Conservation (phyloP, 2,329 filamentous ascomycete genomes). For the Cephalotrichum gorgonifer region DNA sequence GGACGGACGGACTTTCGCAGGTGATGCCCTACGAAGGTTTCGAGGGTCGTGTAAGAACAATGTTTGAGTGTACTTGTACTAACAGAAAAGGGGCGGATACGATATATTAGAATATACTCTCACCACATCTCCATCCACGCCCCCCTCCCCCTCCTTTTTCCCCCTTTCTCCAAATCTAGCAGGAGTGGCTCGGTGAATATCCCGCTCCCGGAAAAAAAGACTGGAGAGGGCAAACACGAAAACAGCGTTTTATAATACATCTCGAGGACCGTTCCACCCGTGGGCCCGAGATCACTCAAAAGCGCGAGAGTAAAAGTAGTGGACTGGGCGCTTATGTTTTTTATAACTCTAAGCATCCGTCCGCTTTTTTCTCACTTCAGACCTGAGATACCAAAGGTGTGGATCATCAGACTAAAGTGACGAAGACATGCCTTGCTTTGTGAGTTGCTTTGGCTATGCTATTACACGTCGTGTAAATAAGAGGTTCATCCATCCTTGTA, state of each 20-base stretch:
- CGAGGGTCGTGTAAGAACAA: constrained; percentile 13
- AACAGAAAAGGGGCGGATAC: too few relatives aligned
- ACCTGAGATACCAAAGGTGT: constrained; percentile 47
- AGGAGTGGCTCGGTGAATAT: too few relatives aligned
- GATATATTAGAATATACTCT: constrained; percentile 4
- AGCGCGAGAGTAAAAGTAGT: constrained; percentile 43
- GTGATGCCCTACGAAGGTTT: constrained; percentile 11
- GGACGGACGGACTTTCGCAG: neutral
- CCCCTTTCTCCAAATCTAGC: neutral
- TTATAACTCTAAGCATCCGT: neutral
- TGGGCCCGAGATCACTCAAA: constrained; percentile 50
- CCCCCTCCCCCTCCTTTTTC: neutral
- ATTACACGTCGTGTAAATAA: neutral
- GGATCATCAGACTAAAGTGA: constrained; percentile 53
- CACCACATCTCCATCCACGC: neutral
- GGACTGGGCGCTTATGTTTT: neutral
- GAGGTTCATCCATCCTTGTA: too few relatives aligned
- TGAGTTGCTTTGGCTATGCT: neutral
- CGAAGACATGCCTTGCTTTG: constrained; percentile 39
- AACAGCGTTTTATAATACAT: constrained; percentile 52
- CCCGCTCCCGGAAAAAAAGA: too few relatives aligned
- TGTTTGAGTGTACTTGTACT: too few relatives aligned
- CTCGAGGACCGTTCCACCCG: constrained; percentile 34
- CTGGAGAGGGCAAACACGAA: neutral
- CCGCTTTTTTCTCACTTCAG: constrained; percentile 33